These are phyloP conservation scores for Debaryomyces coudertii DNA, from an alignment of 1,139 yeast species.

Conservation along the genomic window DNA sequence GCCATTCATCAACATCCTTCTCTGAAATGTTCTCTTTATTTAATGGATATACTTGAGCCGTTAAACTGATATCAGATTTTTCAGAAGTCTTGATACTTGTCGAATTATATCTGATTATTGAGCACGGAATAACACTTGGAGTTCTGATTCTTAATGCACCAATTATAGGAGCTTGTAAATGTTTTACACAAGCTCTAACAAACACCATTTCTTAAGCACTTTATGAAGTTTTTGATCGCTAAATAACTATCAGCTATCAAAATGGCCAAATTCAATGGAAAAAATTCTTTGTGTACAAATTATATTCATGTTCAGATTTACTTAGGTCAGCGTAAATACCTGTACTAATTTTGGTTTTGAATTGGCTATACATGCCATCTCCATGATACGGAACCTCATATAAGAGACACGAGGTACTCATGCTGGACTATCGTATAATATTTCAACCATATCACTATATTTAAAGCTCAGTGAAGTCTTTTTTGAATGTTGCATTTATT, in stretches of 20 bases:
- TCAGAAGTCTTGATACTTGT: constrained; percentile 6
- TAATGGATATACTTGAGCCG: constrained; percentile 45
- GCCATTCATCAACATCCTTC: constrained; percentile 67
- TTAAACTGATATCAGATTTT: constrained; percentile 22
- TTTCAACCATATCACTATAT: neutral
- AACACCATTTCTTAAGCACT: constrained; percentile 14
- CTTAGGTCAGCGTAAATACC: constrained; percentile 1
- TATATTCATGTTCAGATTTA: constrained; percentile 3
- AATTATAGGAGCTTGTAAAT: constrained; percentile 9
- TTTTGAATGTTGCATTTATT: neutral
- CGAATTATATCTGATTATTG: constrained; percentile 12
- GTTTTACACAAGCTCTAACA: constrained; percentile 18
- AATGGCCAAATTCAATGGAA: neutral
- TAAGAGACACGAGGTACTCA: too few species aligned
- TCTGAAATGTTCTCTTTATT: constrained; percentile 48
- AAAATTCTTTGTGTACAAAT: constrained; percentile 5
- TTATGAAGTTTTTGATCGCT: neutral
- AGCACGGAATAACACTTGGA: constrained; percentile 1
- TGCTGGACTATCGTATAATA: neutral
- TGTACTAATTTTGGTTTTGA: neutral
- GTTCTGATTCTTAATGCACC: constrained; percentile 5
- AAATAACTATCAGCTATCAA: neutral
- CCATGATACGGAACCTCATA: neutral
- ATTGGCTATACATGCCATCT: neutral
- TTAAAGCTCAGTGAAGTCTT: neutral